Evolutionary conservation across 805 yeast genomes (phyloP).

Genomic region (Pichia rugopelliculosa): DNA sequence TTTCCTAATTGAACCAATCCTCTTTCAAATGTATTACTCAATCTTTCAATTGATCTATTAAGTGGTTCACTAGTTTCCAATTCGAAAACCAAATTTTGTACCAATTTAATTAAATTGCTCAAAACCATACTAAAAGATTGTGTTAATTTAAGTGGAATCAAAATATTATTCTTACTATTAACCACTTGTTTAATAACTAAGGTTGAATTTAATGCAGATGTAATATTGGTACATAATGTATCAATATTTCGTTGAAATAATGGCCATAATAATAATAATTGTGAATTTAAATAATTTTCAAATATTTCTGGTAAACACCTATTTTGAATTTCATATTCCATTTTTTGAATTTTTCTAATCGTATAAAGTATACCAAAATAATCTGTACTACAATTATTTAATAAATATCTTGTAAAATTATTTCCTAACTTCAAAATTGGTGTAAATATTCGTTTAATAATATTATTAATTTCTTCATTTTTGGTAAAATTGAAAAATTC

Average conservation of each 20-base stretch:
- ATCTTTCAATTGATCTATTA: constrained; percentile 55
- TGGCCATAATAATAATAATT: constrained; percentile 76
- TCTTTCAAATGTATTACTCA: constrained; percentile 75
- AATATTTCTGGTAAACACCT: constrained; percentile 57
- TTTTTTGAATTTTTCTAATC: constrained; percentile 60
- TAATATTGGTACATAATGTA: constrained; percentile 64
- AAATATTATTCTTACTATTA: constrained; percentile 21
- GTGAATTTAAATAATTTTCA: constrained; percentile 61
- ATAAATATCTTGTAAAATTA: constrained; percentile 36
- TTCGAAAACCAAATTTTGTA: constrained; percentile 25
- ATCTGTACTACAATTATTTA: constrained; percentile 40
- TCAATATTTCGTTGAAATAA: constrained; percentile 72
- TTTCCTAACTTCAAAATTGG: constrained; percentile 46
- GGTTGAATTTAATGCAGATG: constrained; percentile 41
- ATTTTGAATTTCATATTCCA: constrained; percentile 60
- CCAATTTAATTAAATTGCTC: constrained; percentile 60
- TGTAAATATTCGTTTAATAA: constrained; percentile 44
- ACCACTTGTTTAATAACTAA: constrained; percentile 18
- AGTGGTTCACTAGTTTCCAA: constrained; percentile 57
- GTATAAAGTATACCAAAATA: constrained; percentile 70
- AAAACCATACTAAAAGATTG: constrained; percentile 72
- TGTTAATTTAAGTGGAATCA: constrained; percentile 57
- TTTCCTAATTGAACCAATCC: constrained; percentile 63
- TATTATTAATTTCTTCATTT: constrained; percentile 33
- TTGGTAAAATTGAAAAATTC: constrained; percentile 56